Evolutionary conservation across 805 yeast genomes (phyloP), one percentile per base, ranked within the genome.

Genomic region (Debaryomyces maramus): DNA sequence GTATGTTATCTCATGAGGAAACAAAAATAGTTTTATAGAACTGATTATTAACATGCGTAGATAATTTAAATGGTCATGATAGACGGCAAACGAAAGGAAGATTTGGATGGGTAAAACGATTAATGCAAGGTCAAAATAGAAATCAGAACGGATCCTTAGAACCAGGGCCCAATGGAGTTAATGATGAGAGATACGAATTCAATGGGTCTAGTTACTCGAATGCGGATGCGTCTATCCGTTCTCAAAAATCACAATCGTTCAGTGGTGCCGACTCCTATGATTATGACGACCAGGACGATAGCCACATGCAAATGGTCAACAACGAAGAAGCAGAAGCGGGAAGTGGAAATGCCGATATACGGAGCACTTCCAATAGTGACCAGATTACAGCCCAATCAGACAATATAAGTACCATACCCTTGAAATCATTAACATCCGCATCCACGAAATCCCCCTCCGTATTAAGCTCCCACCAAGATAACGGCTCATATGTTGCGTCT

Each of bases 401-500:
- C 45, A 74, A 74, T 43, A 58, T 68, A 34, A 71, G 78, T 44
- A 76, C 80, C 3, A 66, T 59, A 23, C 80, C 80, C 1, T 58
- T 76, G 24, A 64, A 73, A 41, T 75, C 79, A 22, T 54, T 72
- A 6, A 58, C 71, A 3, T 68, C 77, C 1, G 46, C 53, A 5
- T 68, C 74, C 5, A 66, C 72, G 5, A 62, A 59, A 38, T 52
- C 73, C 2, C 69, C 73, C 0, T 65, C 73, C 2, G 60, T 69
- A 5, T 47, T 70, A 28, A 67, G 73, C 42, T 47, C 48, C 30
- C 44, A 45, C 21, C 53, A 51, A 23, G 75, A 70, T 41, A 55
- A 44, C 34, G 40, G 44, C 43, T 57, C 72, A 45, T 44, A 44
- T 39, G 62, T 65, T 46, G 70, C 75, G 5, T 70, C 78, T 2